Evolutionary conservation across 163 green algal genomes (phyloP).

Genomic region (Chlamydomonas reinhardtii): DNA sequence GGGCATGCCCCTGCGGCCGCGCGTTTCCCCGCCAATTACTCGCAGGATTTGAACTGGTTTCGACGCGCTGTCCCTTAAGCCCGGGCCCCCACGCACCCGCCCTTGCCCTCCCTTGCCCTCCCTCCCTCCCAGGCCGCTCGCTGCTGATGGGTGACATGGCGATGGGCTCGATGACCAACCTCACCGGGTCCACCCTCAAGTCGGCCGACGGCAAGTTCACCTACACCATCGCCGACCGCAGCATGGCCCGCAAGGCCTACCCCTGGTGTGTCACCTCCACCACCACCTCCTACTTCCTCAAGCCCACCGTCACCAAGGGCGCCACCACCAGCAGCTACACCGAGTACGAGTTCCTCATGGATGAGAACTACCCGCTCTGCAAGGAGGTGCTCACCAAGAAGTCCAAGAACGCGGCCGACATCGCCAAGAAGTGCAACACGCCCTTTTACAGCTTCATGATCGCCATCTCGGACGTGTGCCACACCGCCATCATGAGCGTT

Average conservation of each 20-base stretch:
- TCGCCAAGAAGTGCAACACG: not conserved
- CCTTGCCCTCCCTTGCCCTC: too few relatives aligned
- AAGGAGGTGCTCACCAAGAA: not conserved
- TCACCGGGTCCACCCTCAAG: not conserved
- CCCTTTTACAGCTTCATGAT: conserved; percentile 20
- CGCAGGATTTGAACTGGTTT: too few relatives aligned
- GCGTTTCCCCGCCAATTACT: too few relatives aligned
- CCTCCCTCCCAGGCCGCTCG: not conserved
- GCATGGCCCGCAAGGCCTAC: not conserved
- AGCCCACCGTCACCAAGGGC: not conserved
- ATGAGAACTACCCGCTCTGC: not conserved
- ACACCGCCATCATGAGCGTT: not conserved
- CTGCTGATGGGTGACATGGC: not conserved
- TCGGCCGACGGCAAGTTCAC: not conserved
- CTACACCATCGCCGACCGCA: not conserved
- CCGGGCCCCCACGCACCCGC: too few relatives aligned
- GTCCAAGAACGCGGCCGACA: not conserved
- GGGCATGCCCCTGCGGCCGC: too few relatives aligned
- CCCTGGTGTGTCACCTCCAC: not conserved
- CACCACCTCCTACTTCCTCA: not conserved
- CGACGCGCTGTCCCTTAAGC: too few relatives aligned
- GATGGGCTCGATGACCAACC: not conserved
- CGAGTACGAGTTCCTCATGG: not conserved
- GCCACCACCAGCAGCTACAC: not conserved
- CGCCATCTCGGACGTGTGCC: not conserved